Conservation (phyloP, 768 basidiomycete species). For the Suillus subaureus region DNA sequence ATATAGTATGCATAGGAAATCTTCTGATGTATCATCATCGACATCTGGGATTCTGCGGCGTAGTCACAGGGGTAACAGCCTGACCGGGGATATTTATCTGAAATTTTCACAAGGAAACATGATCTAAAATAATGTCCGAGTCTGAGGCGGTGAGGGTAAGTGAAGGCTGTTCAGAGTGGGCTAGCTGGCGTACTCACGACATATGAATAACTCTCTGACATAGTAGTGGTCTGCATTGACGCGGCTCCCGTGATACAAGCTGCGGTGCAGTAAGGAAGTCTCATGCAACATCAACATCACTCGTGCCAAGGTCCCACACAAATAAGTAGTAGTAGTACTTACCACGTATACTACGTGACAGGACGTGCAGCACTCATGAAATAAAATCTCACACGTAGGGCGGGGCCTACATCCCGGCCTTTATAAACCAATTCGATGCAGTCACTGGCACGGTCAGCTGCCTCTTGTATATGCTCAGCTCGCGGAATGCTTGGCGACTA, state of each 20-base stretch:
- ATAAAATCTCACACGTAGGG: no score
- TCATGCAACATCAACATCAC: background rate
- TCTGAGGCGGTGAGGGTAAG: background rate
- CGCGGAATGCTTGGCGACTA: no score
- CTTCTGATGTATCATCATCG: background rate
- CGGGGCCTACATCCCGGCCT: no score
- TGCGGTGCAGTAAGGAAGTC: background rate
- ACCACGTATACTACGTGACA: no score
- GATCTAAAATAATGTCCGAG: no score
- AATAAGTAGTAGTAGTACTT: no score
- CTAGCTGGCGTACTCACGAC: background rate
- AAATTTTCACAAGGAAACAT: background rate
- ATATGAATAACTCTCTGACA: background rate
- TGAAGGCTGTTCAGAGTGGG: background rate
- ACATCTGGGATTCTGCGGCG: background rate
- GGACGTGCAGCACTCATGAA: no score
- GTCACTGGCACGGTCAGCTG: no score
- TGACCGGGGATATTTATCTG: background rate
- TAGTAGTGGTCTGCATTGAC: background rate
- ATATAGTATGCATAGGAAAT: slow-evolving; percentile 4
- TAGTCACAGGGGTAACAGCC: background rate
- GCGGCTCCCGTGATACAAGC: background rate
- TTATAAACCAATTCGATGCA: no score
- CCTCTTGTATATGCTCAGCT: no score
- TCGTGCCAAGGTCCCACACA: no score